These are phyloP conservation scores for Vigna reflexopilosa DNA, from an alignment of 306 rosid genomes.

Conservation along the genomic window DNA sequence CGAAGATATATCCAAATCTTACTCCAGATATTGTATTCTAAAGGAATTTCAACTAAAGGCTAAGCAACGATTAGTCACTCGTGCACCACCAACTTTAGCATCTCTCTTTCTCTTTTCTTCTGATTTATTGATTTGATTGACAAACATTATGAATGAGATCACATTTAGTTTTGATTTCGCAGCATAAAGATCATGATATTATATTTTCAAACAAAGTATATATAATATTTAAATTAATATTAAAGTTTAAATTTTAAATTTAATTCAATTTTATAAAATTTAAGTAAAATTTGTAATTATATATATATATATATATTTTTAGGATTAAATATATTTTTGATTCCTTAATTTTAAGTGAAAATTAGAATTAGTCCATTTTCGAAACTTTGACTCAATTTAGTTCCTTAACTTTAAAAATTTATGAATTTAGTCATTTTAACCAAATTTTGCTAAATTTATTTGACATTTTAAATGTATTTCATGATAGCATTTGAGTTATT, in stretches of 20 bases:
- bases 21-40: conserved; percentile 25
- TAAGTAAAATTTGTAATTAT: too few relatives aligned
- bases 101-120: neutral
- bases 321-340: too few relatives aligned
- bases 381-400: too few relatives aligned
- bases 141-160: neutral
- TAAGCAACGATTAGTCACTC: conserved; percentile 14
- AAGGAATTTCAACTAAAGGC: conserved; percentile 37
- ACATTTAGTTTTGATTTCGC: neutral
- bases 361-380: too few relatives aligned
- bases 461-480: too few relatives aligned
- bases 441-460: too few relatives aligned
- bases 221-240: neutral
- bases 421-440: too few relatives aligned
- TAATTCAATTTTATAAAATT: too few relatives aligned
- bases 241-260: neutral
- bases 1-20: conserved; percentile 27
- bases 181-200: neutral
- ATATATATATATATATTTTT: too few relatives aligned
- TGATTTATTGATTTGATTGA: conserved; percentile 36
- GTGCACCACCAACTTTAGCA: conserved; percentile 30
- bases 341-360: too few relatives aligned
- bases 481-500: too few relatives aligned
- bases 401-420: too few relatives aligned
- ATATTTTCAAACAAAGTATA: neutral